A percentile compares a stretch with the other conserved stretches of the same genome.
These are phyloP conservation scores for Psilocybe azurescens DNA, from an alignment of 768 basidiomycete species.

Conservation along the genomic window DNA sequence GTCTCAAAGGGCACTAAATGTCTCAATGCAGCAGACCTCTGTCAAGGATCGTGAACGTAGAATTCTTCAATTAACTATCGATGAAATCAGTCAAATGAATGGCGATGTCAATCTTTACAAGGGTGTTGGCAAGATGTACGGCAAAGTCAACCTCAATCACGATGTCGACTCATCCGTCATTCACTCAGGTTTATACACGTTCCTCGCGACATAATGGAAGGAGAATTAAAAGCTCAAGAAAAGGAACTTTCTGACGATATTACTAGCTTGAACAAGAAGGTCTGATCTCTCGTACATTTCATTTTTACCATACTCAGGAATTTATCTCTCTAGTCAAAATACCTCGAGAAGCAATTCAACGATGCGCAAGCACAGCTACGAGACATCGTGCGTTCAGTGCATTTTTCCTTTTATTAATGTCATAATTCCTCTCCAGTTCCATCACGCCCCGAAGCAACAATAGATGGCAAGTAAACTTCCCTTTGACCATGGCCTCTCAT, in stretches of 20 bases:
- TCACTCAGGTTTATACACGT: conserved; percentile 85
- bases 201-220: conserved; percentile 80
- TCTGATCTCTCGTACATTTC: conserved; percentile 28
- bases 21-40: conserved; percentile 76
- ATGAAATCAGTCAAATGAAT: conserved; percentile 76
- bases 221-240: conserved; percentile 74
- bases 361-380: conserved; percentile 88
- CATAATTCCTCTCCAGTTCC: conserved; percentile 48
- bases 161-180: not conserved
- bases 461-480: conserved; percentile 10
- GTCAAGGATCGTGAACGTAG: conserved; percentile 89
- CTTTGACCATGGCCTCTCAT: not conserved
- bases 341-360: conserved; percentile 91
- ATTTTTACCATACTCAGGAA: not conserved
- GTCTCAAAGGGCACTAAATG: conserved; percentile 78
- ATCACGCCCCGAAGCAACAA: conserved; percentile 53
- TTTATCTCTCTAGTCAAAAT: conserved; percentile 66
- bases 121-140: conserved; percentile 95
- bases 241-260: conserved; percentile 88
- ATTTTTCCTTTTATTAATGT: not conserved
- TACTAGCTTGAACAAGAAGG: conserved; percentile 84
- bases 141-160: conserved; percentile 11
- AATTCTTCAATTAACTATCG: conserved; percentile 87
- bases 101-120: conserved; percentile 86
- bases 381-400: conserved; percentile 68